These are phyloP conservation scores for Nicotiana benthamiana DNA, from an alignment of 257 asterid genomes.

Conservation along the genomic window DNA sequence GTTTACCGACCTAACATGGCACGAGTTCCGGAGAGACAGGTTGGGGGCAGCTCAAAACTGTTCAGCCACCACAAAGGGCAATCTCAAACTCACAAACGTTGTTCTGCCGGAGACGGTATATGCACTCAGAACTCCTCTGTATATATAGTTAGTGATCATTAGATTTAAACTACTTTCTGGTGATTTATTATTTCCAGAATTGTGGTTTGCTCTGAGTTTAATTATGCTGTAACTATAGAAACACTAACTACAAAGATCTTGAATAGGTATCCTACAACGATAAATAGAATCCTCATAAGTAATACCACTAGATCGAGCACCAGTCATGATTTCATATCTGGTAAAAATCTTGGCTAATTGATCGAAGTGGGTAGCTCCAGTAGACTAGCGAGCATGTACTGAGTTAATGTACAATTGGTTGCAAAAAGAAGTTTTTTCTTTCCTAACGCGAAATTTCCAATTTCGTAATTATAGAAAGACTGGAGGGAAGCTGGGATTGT, in stretches of 20 bases:
- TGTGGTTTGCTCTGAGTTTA: neutral
- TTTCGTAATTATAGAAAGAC: slow-evolving; percentile 43
- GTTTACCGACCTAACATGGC: slow-evolving; percentile 93
- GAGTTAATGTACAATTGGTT: neutral
- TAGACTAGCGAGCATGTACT: neutral
- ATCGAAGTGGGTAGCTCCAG: too few species aligned
- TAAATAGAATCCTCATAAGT: too few species aligned
- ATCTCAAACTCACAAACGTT: slow-evolving; percentile 52
- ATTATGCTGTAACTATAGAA: neutral
- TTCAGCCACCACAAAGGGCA: slow-evolving; percentile 83
- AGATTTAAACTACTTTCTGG: slow-evolving; percentile 7
- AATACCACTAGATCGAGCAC: too few species aligned
- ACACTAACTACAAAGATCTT: neutral
- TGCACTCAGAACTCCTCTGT: neutral
- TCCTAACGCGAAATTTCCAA: slow-evolving; percentile 10
- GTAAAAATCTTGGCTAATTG: too few species aligned
- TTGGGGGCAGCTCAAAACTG: slow-evolving; percentile 98
- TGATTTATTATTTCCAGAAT: neutral
- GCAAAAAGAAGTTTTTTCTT: neutral
- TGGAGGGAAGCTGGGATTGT: slow-evolving; percentile 90
- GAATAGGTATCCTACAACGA: too few species aligned
- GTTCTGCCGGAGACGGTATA: slow-evolving; percentile 64
- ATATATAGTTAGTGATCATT: neutral
- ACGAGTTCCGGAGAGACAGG: slow-evolving; percentile 63
- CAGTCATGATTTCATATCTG: too few species aligned